These are phyloP conservation scores for Xylaria sp. DNA, from an alignment of 2,329 filamentous ascomycete genomes.

Conservation along the genomic window DNA sequence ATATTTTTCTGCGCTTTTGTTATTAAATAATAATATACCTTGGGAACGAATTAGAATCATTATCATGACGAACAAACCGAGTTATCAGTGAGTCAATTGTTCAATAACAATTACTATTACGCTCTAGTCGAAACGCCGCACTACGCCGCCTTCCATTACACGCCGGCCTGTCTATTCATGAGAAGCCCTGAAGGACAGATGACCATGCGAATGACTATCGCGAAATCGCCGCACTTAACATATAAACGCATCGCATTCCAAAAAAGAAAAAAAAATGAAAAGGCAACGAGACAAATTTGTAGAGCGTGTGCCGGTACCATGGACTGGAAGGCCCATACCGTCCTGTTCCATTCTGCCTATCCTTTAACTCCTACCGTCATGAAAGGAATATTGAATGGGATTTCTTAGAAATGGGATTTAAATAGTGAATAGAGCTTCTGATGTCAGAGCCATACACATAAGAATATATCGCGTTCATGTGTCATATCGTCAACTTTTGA, in stretches of 20 bases:
- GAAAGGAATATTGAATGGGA: background rate
- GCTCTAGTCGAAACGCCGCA: slow-evolving; percentile 15
- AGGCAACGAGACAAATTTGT: background rate
- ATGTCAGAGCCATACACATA: background rate
- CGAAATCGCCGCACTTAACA: background rate
- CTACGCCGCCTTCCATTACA: slow-evolving; percentile 7
- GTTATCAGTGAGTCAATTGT: background rate
- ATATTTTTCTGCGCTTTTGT: too few relatives aligned
- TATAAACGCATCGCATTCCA: background rate
- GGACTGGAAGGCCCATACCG: background rate
- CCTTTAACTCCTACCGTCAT: background rate
- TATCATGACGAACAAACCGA: background rate
- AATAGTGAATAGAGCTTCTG: background rate
- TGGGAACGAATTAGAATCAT: background rate
- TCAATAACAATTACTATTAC: slow-evolving; percentile 2
- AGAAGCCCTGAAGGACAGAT: background rate
- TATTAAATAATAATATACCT: too few relatives aligned
- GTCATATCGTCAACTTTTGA: background rate
- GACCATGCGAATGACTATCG: background rate
- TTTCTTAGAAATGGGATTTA: too few relatives aligned
- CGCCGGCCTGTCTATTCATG: background rate
- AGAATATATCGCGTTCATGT: background rate
- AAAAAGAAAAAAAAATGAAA: background rate
- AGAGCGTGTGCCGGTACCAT: background rate
- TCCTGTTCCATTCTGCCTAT: background rate